Evolutionary conservation across 345 rosid species (phyloP), one percentile per base, ranked within the genome.

Genomic region (Brassica incana): DNA sequence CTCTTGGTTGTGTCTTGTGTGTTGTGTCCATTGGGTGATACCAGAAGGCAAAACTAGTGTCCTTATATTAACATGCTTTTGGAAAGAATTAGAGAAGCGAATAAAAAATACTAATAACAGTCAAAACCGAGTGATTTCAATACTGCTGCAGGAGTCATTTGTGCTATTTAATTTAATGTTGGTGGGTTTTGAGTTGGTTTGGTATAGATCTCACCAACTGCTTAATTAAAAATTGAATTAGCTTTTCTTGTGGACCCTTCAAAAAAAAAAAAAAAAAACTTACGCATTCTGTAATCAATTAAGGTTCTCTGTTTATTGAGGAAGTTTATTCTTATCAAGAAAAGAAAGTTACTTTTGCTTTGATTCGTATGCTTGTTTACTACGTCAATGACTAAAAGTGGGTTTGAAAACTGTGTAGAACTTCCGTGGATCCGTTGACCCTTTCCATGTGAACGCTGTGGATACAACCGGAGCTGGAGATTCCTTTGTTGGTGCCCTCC

Each of bases 401-500:
- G 60, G 60, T 54, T 15, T 52, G 3, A 54, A 15, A 54, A 54
- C 60, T 58, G 67, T 78, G 54, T 85, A 95, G 99, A 72, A 75
- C 45, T 95, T 93, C 89, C 89, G 65, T 58, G 99, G 99, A 73
- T n/a, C 86, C 2, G 95, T 95, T 73, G 94, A 88, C 27, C 93
- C 86, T 43, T 95, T 90, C 87, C 97, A 90, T 81, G 99, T 93
- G 45, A 75, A 89, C 2, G 84, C 98, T 0, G 87, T 95, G 45
- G 99, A 95, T 80, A 91, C 99, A 70, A 93, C 99, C 8, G 98
- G 99, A 40, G 99, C 99, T 16, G 99, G 99, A 27, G 99, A 95
- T 82, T 77, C 99, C 11, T 95, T 91, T 72, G 91, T 95, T 0
- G 99, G 99, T n/a, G 95, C 99, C 3, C 84, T 95, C 11, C 86